Evolutionary conservation across 371 early-diverging fungal species (phyloP).

Genomic region (Apophysomyces elegans): DNA sequence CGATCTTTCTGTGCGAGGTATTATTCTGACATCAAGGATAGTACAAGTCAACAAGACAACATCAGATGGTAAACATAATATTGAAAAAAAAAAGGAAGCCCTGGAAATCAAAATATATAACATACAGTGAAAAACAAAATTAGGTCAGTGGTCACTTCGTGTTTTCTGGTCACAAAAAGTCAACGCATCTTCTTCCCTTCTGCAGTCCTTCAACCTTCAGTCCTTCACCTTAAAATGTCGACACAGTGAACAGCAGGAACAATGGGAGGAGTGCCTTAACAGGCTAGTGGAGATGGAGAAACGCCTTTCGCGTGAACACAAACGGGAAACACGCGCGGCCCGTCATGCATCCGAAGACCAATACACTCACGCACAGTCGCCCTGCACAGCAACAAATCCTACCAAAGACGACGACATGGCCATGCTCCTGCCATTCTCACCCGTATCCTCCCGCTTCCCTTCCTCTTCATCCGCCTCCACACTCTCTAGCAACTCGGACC

Average conservation of each 20-base stretch:
- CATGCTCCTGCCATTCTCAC: not conserved
- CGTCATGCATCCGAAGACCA: conserved; percentile 5
- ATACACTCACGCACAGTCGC: not conserved
- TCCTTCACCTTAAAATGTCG: conserved; percentile 86
- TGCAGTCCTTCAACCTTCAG: conserved; percentile 64
- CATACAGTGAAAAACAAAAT: not conserved
- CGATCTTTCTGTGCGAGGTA: conserved; percentile 71
- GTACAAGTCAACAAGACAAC: conserved; percentile 77
- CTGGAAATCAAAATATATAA: not conserved
- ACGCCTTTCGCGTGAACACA: conserved; percentile 9
- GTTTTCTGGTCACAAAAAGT: conserved; percentile 43
- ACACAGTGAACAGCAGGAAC: conserved; percentile 88
- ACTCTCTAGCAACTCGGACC: conserved; percentile 4
- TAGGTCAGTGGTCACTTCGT: conserved; percentile 38
- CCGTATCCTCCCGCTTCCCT: conserved; percentile 8
- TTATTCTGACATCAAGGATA: conserved; percentile 79
- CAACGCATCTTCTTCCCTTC: conserved; percentile 14
- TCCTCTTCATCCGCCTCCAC: conserved; percentile 6
- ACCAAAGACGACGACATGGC: conserved; percentile 1
- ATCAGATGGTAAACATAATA: conserved; percentile 45
- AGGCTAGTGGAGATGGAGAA: conserved; percentile 44
- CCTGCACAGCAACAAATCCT: not conserved
- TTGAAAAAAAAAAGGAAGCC: not conserved
- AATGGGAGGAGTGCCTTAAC: conserved; percentile 81
- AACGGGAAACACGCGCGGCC: not conserved